A percentile compares a stretch with the other conserved stretches of the same genome.
phyloP scores from a whole-genome alignment of 768 basidiomycete genomes.

The Tricholoma terreum region DNA sequence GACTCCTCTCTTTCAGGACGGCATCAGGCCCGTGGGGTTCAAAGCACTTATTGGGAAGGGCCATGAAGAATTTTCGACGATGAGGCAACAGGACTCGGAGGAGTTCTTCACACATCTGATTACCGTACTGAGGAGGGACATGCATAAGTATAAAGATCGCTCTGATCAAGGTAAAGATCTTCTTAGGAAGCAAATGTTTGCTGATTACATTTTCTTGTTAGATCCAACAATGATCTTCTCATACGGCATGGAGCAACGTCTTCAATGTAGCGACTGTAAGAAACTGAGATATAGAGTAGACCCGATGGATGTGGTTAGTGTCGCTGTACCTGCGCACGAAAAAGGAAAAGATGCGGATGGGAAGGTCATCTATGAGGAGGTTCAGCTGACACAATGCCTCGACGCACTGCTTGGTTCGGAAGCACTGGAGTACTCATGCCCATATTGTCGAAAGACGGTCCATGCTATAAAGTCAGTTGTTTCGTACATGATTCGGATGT shows the following conservation, averaged over 20 bases:
- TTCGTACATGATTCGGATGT: background rate
- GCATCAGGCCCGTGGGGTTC: constrained; percentile 78
- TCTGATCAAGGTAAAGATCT: constrained; percentile 26
- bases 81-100: constrained; percentile 96
- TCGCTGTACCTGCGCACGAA: constrained; percentile 64
- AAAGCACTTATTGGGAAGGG: constrained; percentile 90
- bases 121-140: constrained; percentile 65
- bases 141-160: constrained; percentile 45
- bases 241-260: constrained; percentile 82
- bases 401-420: constrained; percentile 57
- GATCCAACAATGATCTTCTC: constrained; percentile 78
- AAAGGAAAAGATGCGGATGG: constrained; percentile 41
- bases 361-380: constrained; percentile 61
- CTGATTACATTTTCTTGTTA: background rate
- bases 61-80: constrained; percentile 92
- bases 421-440: constrained; percentile 77
- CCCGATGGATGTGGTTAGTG: constrained; percentile 68
- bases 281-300: constrained; percentile 85
- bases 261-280: constrained; percentile 77
- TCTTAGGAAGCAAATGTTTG: background rate
- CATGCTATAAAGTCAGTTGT: constrained; percentile 65
- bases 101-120: constrained; percentile 89
- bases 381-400: constrained; percentile 60
- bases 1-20: constrained; percentile 73
- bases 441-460: constrained; percentile 65